Evolutionary conservation across 257 asterid species (phyloP), one percentile per base, ranked within the genome.

Genomic region (Parsonsia alboflavescens): DNA sequence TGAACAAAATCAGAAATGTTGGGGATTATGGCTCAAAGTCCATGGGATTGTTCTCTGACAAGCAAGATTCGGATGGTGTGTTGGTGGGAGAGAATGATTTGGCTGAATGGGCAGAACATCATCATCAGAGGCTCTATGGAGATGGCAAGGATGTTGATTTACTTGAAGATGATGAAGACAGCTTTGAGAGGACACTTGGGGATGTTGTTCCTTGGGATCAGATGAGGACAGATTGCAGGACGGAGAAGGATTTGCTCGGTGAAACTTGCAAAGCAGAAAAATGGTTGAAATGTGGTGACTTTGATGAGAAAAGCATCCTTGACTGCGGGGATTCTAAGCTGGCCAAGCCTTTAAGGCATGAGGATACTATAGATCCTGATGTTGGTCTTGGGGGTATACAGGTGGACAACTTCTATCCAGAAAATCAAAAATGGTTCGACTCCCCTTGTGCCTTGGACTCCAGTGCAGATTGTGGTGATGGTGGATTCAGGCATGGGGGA

Each of bases 141-240:
- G 81, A 78, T 73, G 95, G 97, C 10, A 93, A 93, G 83, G 96
- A 89, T 78, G 88, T 89, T 57, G 98, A 92, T 80, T 87, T 83
- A 49, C 87, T 94, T 45, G 99, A 90, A 79, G 99, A 94, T 63
- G 99, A 94, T 61, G 99, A 90, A 81, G 99, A 90, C 84, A 90
- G 98, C 84, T 92, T 94, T 70, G 98, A 95, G 71, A 87, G 98
- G 83, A 90, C 99, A 11, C 98, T 94, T 41, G 98, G 96, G 66
- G 99, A 94, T 82, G 98, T 94, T 83, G 96, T 95, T 82, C 87
- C 96, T 42, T 92, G 98, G 98, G 97, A 84, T 81, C 94, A 83
- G 79, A 89, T 94, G 88, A 85, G 97, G 87, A 49, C 88, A 5
- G 89, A 79, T 72, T 79, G 92, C 83, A 81, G 88, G 82, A 78